Base-by-base conservation (phyloP, 2,329 filamentous ascomycete species). In the Alternaria sp. region DNA sequence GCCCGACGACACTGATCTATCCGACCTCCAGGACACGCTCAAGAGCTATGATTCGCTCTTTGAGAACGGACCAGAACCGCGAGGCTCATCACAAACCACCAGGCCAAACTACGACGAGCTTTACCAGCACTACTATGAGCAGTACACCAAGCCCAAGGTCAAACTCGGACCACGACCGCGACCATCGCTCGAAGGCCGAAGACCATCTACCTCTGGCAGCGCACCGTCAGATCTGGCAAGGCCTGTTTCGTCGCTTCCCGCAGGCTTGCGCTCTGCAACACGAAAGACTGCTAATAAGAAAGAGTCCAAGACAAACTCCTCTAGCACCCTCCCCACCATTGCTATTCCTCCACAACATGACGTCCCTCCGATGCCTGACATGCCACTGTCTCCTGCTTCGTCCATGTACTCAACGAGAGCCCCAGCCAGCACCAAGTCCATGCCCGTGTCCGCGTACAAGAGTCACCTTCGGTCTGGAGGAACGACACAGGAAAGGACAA, bases 401-500 rank as follows among this genome's bases (percentile, higher is more conserved):
- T 71, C 79, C 52, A 75, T 78, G 53, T 76, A 78, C 38, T 69
- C 75, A 32, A 70, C 79, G 18, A 73, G 80, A 46, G 75, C 79
- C 45, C 78, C 81, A 5, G 72, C 70, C 16, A 80, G 77, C 57
- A 74, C 78, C 36, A 79, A 82, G 57, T 82, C 83, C 14, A 74
- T 85, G 69, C 79, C 83, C 44, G 75, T 81, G 25, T 74, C 76
- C 51, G 73, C 53, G 64, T 74, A 73, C 53, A 72, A 64, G 54
- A 70, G 70, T 55, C 68, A 70, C 71, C 62, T 70, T 74, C 83
- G 66, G 74, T 81, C 78, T 70, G 84, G 77, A 11, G 81, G 82
- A n/a, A 90, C 96, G 72, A 93, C 92, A 1, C 92, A 92, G 0
- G 95, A 99, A 78, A 98, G 96, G 81, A 89, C 92, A 62, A 87